phyloP scores from a whole-genome alignment of 768 basidiomycete genomes.

The Trametes elegans region DNA sequence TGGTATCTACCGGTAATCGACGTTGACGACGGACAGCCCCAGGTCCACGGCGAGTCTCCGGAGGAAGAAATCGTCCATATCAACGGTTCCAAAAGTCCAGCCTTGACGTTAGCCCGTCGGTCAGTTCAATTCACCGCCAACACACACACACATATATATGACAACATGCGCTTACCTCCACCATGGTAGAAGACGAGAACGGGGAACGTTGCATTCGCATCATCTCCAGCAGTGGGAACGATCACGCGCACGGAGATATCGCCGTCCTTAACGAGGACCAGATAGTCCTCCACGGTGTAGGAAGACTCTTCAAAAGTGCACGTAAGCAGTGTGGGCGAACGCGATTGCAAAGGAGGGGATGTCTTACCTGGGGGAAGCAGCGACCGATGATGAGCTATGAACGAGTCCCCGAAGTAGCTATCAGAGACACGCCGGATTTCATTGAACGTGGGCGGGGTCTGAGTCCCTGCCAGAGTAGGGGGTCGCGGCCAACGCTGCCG shows the following conservation, averaged over 20 bases:
- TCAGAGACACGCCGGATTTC: too few relatives aligned
- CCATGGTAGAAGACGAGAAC: constrained; percentile 12
- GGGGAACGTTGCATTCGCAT: neutral
- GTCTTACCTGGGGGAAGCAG: too few relatives aligned
- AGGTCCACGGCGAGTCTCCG: constrained; percentile 17
- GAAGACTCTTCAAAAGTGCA: too few relatives aligned
- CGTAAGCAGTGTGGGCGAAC: too few relatives aligned
- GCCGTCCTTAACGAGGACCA: constrained; percentile 7
- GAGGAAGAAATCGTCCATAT: constrained; percentile 24
- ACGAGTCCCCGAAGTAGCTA: too few relatives aligned
- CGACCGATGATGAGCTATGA: too few relatives aligned
- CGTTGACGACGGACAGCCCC: constrained; percentile 21
- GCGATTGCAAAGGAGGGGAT: too few relatives aligned
- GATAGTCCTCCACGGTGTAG: too few relatives aligned
- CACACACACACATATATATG: neutral
- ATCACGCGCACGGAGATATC: neutral
- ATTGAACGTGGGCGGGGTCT: too few relatives aligned
- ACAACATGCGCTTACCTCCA: constrained; percentile 3
- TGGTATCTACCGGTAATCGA: constrained; percentile 14
- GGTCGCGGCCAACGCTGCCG: too few relatives aligned
- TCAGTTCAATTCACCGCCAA: too few relatives aligned
- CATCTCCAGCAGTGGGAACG: neutral
- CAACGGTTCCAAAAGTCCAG: constrained; percentile 4
- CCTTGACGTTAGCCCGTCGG: neutral
- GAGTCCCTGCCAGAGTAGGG: too few relatives aligned